phyloP scores from a whole-genome alignment of 352 stramenopile species.

The Pythium vanterpoolii region DNA sequence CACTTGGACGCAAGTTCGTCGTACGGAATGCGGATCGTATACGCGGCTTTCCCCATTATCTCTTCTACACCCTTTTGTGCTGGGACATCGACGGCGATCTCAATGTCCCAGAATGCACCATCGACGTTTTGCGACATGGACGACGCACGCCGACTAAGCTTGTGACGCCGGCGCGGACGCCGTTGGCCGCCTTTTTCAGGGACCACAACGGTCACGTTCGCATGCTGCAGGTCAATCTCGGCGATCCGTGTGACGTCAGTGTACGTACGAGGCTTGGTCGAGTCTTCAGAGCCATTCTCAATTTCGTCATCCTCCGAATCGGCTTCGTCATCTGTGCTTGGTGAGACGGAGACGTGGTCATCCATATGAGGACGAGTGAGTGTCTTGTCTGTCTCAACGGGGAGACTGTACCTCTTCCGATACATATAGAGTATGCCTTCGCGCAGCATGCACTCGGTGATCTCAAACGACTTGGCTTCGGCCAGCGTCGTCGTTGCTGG shows the following conservation, averaged over 20 bases:
- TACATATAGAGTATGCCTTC: conserved; percentile 8
- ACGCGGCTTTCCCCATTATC: not conserved
- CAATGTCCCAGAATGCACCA: conserved; percentile 17
- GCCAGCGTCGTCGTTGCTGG: not conserved
- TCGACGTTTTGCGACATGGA: not conserved
- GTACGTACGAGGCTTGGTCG: not conserved
- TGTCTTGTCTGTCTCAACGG: not conserved
- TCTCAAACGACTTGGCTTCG: conserved; percentile 10
- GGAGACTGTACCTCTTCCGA: not conserved
- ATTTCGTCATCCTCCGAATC: not conserved
- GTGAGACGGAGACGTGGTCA: not conserved
- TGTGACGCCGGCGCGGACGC: not conserved
- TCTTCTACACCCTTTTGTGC: not conserved
- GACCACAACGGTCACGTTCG: conserved; percentile 4
- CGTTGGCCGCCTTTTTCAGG: conserved; percentile 2
- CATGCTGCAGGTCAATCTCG: conserved; percentile 12
- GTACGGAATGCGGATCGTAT: conserved; percentile 44
- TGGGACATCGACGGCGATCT: not conserved
- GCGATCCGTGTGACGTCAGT: not conserved
- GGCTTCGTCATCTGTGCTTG: not conserved
- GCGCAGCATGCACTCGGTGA: conserved; percentile 2
- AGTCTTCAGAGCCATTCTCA: not conserved
- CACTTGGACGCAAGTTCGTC: conserved; percentile 51
- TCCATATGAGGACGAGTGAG: not conserved
- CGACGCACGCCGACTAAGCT: not conserved